These are phyloP conservation scores for Polygonum maritimum DNA, from an alignment of 148 eudicot genomes.

Conservation along the genomic window DNA sequence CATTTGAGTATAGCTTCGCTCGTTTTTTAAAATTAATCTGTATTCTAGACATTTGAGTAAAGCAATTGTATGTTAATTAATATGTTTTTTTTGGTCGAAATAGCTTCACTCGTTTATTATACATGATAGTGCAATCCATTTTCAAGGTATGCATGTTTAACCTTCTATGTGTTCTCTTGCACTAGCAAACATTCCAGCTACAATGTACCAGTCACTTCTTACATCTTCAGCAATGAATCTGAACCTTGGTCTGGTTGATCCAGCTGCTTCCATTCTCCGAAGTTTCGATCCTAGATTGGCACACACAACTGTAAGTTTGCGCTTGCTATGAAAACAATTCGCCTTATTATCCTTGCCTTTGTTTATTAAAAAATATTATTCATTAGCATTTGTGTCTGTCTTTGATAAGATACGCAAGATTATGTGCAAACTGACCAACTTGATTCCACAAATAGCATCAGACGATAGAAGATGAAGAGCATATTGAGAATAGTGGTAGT, in stretches of 20 bases:
- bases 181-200: conserved; percentile 39
- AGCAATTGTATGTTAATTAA: too few relatives aligned
- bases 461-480: not conserved
- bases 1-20: too few relatives aligned
- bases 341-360: not conserved
- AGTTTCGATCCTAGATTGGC: conserved; percentile 47
- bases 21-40: too few relatives aligned
- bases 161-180: not conserved
- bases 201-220: not conserved
- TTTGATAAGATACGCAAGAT: not conserved
- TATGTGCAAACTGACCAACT: not conserved
- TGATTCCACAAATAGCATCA: not conserved
- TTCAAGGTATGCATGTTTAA: conserved; percentile 7
- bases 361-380: not conserved
- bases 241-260: conserved; percentile 42
- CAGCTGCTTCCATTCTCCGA: conserved; percentile 62
- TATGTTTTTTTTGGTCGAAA: too few relatives aligned
- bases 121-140: not conserved
- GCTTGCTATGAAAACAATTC: not conserved
- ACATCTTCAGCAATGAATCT: conserved; percentile 8
- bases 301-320: conserved; percentile 48
- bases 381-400: not conserved
- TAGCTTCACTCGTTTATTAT: not conserved
- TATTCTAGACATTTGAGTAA: too few relatives aligned
- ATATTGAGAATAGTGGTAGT: not conserved